Evolutionary conservation across 192 early-diverging fungal species (phyloP), one percentile per base, ranked within the genome.

Genomic region (Thamnidium elegans): DNA sequence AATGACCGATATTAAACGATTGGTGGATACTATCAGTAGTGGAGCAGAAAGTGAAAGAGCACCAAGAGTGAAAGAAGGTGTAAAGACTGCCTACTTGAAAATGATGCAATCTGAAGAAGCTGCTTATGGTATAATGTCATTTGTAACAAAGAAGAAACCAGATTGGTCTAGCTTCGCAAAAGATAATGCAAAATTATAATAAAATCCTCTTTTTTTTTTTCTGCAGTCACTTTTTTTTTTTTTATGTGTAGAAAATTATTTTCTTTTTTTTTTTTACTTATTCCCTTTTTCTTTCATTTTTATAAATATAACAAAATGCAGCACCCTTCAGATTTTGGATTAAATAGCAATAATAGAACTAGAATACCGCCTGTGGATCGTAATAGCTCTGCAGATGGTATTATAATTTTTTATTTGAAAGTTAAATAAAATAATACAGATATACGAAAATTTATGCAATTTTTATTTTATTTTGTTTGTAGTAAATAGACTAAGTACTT

Each of bases 401-500:
- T 39, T 39, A 39, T 10, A 39, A 39, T 9, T 39, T 10, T 39
- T 39, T 39, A 3, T 39, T 39, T 39, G 36, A 9, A 39, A 39
- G 5, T 3, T 10, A 10, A 26, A 26, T 26, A 39, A 10, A n/a
- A n/a, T n/a, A n/a, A n/a, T n/a, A n/a, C n/a, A n/a, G n/a, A n/a
- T n/a, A n/a, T n/a, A n/a, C n/a, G n/a, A n/a, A 39, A 39, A 39
- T 39, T 39, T 39, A 39, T 39, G 36, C 36, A 39, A 39, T 19
- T 53, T 55, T 55, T 39, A 32, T 55, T 47, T 23, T 48, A 44
- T 11, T 67, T 13, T 32, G 48, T 46, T 58, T 20, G 8, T 45
- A 75, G 73, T 76, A 26, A 81, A 86, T 39, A 87, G 85, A 10
- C 86, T 94, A 32, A 93, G 94, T 76, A 81, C 82, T 56, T 94